A percentile compares a stretch with the other conserved stretches of the same genome.
These are phyloP conservation scores for Nothopassalora personata DNA, from an alignment of 2,329 filamentous ascomycete genomes.

Conservation along the genomic window DNA sequence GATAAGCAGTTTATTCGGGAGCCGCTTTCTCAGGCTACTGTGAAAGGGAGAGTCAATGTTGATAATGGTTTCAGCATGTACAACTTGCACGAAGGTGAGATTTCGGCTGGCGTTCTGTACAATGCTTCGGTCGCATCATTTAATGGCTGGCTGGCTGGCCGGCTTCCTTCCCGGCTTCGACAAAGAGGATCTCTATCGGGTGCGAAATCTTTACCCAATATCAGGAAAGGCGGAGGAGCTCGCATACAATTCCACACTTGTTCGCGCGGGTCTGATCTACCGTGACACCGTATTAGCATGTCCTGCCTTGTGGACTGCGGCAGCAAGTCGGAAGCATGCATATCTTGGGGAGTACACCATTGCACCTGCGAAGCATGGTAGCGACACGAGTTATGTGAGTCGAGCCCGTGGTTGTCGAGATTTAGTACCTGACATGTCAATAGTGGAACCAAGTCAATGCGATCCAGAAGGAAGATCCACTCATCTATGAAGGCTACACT, in stretches of 20 bases:
- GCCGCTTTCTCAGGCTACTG: constrained; percentile 43
- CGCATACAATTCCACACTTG: constrained; percentile 47
- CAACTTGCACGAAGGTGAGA: constrained; percentile 58
- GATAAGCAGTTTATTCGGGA: constrained; percentile 50
- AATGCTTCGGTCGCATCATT: too few relatives aligned
- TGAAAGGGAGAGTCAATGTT: constrained; percentile 39
- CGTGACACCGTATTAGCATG: constrained; percentile 56
- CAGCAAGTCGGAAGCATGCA: constrained; percentile 36
- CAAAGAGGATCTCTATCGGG: too few relatives aligned
- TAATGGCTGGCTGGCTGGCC: too few relatives aligned
- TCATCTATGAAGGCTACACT: constrained; percentile 53
- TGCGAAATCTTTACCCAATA: too few relatives aligned
- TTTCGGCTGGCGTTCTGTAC: too few relatives aligned
- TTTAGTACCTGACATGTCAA: constrained; percentile 19
- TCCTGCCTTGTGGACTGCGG: constrained; percentile 54
- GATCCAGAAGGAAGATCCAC: constrained; percentile 48
- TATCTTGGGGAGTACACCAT: constrained; percentile 59
- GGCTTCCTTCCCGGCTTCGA: too few relatives aligned
- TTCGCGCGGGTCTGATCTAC: constrained; percentile 53
- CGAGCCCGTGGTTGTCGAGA: background rate
- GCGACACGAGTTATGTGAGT: constrained; percentile 48
- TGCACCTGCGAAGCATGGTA: constrained; percentile 53
- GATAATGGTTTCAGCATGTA: constrained; percentile 52
- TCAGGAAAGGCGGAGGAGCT: constrained; percentile 44
- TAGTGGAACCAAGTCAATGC: constrained; percentile 53